phyloP scores from a whole-genome alignment of 2,329 filamentous ascomycete genomes.

The Drechslera avenae region DNA sequence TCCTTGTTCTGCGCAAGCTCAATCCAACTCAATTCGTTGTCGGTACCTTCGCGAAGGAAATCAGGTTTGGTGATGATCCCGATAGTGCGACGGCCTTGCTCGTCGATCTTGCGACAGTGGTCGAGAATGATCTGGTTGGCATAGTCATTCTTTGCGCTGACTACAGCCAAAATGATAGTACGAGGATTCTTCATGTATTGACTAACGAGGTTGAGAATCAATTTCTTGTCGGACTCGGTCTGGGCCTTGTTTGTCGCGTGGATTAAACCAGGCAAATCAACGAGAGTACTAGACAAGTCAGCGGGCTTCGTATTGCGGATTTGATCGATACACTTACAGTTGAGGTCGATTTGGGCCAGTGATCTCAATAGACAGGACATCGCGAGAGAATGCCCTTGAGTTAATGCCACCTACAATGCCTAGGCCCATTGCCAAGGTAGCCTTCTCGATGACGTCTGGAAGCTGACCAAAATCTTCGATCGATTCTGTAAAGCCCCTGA shows the following conservation, averaged over 20 bases:
- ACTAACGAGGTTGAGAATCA: conserved; percentile 30
- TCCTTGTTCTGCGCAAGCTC: conserved; percentile 49
- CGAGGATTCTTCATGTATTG: conserved; percentile 37
- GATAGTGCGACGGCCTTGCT: conserved; percentile 55
- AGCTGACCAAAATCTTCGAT: conserved; percentile 52
- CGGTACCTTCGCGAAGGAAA: conserved; percentile 46
- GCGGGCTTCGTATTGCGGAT: conserved; percentile 9
- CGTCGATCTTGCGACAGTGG: conserved; percentile 55
- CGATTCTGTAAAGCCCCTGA: conserved; percentile 45
- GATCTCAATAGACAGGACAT: conserved; percentile 53
- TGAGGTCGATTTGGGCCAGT: conserved; percentile 46
- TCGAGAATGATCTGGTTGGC: conserved; percentile 64
- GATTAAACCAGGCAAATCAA: conserved; percentile 56
- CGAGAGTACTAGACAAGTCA: conserved; percentile 48
- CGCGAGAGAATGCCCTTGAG: conserved; percentile 45
- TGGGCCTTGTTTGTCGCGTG: conserved; percentile 32
- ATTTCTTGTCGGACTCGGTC: conserved; percentile 28
- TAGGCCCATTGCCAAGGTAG: conserved; percentile 58
- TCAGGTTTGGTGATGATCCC: conserved; percentile 66
- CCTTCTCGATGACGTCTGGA: conserved; percentile 57
- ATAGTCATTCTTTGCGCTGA: conserved; percentile 52
- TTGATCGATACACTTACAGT: conserved; percentile 27
- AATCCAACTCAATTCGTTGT: conserved; percentile 52
- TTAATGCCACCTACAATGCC: conserved; percentile 22
- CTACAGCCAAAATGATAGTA: conserved; percentile 40